These are phyloP conservation scores for Xenosphaeropsis pyriputrescens DNA, from an alignment of 2,329 filamentous ascomycete species.

Conservation along the genomic window DNA sequence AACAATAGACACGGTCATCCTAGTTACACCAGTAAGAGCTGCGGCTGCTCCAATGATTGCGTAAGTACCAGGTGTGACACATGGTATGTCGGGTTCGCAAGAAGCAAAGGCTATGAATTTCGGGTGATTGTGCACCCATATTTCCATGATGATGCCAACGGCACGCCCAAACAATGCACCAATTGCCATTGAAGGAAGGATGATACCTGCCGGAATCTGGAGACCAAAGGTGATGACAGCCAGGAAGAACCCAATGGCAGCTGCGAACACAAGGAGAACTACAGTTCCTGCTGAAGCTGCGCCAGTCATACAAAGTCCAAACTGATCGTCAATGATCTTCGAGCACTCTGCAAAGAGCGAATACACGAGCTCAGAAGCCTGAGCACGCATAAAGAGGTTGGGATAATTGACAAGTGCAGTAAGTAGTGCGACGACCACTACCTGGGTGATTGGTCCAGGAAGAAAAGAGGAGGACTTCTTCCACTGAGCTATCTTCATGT, in stretches of 20 bases:
- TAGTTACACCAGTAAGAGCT: conserved; percentile 82
- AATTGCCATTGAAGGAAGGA: conserved; percentile 91
- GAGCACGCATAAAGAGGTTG: conserved; percentile 90
- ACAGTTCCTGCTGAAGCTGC: conserved; percentile 72
- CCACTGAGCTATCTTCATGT: conserved; percentile 76
- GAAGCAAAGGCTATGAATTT: conserved; percentile 61
- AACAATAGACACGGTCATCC: conserved; percentile 95
- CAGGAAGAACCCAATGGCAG: conserved; percentile 71
- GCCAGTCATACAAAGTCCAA: conserved; percentile 81
- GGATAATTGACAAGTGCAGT: conserved; percentile 90
- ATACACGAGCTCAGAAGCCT: conserved; percentile 81
- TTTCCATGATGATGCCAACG: conserved; percentile 76
- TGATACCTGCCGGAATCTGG: conserved; percentile 88
- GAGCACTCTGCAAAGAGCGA: conserved; percentile 86
- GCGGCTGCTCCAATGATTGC: conserved; percentile 93
- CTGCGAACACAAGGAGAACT: conserved; percentile 67
- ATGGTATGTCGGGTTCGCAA: conserved; percentile 75
- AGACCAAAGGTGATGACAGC: conserved; percentile 84
- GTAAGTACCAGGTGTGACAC: conserved; percentile 88
- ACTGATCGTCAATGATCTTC: conserved; percentile 66
- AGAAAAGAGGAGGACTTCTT: conserved; percentile 52
- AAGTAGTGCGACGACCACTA: conserved; percentile 61
- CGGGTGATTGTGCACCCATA: conserved; percentile 70
- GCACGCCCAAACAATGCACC: conserved; percentile 83
- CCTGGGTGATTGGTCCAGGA: conserved; percentile 64